Base-by-base conservation (phyloP, 139 green algal species). In the Chlorella sorokiniana region DNA sequence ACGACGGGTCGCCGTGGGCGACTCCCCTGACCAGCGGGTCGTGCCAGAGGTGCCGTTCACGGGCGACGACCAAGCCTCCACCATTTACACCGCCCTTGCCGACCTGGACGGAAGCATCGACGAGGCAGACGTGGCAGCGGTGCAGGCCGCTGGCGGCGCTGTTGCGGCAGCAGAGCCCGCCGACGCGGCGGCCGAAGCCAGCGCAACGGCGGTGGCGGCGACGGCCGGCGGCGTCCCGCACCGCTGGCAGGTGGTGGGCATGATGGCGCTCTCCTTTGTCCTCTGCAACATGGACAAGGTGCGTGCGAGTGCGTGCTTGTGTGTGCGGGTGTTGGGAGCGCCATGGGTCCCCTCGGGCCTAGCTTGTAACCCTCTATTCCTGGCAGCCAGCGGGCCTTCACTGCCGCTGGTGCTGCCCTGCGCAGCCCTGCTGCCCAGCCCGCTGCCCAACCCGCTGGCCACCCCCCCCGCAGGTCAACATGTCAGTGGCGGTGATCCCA, bases 241-340 rank as follows among this genome's bases (percentile, higher is more conserved):
- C 79, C 81, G 90, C 8, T 94, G 90, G 90, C 76, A 85, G 27
- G 78, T 93, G 25, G 86, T 91, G 35, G 72, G 84, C 22, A 86
- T 89, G 72, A 93, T 93, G 87, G 83, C 82, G 0, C 61, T 93
- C 5, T 92, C 94, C 22, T 98, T 98, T 79, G 89, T 98, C 1
- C 78, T 99, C 0, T 98, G 93, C 87, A 99, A 99, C 89, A 99
- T 99, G 95, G 97, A 97, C 82, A 98, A 97, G 87, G 90, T 94
- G 61, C 0, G 41, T 31, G n/a, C n/a, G n/a, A n/a, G n/a, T n/a
- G n/a, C n/a, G n/a, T n/a, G n/a, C n/a, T n/a, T 22, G 63, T 14
- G 11, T 25, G 59, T 2, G 56, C 16, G 0, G 40, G 0, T 44
- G 5, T 1, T 27, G 7, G n/a, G n/a, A n/a, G n/a, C n/a, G n/a